phyloP scores from a whole-genome alignment of 192 early-diverging fungal genomes.

The Coemansia sp. region DNA sequence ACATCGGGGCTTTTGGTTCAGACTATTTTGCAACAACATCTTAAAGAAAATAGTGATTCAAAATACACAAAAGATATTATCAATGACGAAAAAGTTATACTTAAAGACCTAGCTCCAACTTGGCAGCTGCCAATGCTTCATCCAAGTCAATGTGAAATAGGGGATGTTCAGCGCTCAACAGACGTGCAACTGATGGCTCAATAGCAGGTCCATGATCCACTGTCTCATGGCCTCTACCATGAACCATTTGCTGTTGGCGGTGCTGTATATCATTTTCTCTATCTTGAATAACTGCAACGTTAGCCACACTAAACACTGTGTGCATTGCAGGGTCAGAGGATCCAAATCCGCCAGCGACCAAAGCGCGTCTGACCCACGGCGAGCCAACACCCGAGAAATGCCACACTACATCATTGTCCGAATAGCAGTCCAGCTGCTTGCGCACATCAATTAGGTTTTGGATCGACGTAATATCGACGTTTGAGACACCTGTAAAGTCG shows the following conservation, averaged over 20 bases:
- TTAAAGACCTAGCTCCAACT: conserved; percentile 39
- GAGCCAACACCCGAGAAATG: conserved; percentile 57
- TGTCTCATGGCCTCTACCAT: too few relatives aligned
- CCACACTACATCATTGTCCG: conserved; percentile 53
- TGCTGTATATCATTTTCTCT: conserved; percentile 10
- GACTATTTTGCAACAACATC: too few relatives aligned
- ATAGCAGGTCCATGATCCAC: too few relatives aligned
- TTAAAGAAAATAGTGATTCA: background rate
- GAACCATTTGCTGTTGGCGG: too few relatives aligned
- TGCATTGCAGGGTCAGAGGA: conserved; percentile 16
- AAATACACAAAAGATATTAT: background rate
- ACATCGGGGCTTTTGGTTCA: too few relatives aligned
- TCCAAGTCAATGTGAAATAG: conserved; percentile 53
- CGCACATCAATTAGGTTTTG: conserved; percentile 71
- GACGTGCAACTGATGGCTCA: too few relatives aligned
- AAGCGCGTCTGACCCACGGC: conserved; percentile 38
- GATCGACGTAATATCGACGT: conserved; percentile 78
- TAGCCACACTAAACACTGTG: conserved; percentile 47
- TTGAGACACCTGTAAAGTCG: conserved; percentile 76
- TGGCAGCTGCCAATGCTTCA: conserved; percentile 44
- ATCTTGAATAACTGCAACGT: conserved; percentile 26
- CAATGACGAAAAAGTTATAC: background rate
- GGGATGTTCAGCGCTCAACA: conserved; percentile 39
- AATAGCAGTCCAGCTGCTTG: conserved; percentile 57
- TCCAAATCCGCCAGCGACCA: conserved; percentile 51